Conservation (phyloP, 257 asterid species). For the Solanum chmielewskii region DNA sequence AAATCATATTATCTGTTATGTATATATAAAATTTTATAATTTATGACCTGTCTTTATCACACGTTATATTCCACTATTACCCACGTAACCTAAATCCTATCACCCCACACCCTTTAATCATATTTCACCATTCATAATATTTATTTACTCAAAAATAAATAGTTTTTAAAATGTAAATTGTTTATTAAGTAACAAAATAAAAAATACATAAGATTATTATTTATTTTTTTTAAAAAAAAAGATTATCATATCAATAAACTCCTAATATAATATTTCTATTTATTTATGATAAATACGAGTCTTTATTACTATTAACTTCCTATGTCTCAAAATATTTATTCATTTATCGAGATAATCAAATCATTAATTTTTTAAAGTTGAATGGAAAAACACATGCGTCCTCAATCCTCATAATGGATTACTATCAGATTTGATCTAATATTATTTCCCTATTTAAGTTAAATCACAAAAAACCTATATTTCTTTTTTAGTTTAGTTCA, state of each 20-base stretch:
- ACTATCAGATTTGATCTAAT: not conserved
- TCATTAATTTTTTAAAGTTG: not conserved
- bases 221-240: not conserved
- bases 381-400: not conserved
- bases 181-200: not conserved
- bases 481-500: too few relatives aligned
- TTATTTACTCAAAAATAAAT: not conserved
- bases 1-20: too few relatives aligned
- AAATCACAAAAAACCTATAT: too few relatives aligned
- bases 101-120: not conserved
- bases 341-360: not conserved
- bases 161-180: not conserved
- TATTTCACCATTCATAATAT: not conserved
- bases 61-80: not conserved
- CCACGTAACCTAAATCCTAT: too few relatives aligned
- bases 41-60: not conserved
- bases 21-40: too few relatives aligned
- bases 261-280: not conserved
- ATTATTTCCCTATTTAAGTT: not conserved
- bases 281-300: not conserved
- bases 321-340: not conserved
- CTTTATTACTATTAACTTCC: not conserved
- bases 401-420: not conserved
- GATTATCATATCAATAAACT: rapidly evolving
- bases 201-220: not conserved